Evolutionary conservation across 305 asterid species (phyloP), one percentile per base, ranked within the genome.

Genomic region (Andrographis paniculata): DNA sequence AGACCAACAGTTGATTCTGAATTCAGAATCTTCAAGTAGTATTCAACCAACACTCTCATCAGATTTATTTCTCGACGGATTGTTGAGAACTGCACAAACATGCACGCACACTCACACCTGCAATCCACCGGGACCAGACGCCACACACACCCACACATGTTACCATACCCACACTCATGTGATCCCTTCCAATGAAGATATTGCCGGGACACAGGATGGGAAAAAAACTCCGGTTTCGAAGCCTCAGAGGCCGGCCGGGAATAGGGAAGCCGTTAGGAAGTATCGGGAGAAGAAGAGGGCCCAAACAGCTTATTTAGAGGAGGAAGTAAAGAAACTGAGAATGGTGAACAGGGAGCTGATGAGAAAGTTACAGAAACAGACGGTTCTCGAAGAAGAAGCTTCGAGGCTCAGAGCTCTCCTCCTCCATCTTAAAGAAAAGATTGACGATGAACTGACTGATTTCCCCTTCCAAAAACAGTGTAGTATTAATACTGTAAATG

Each of bases 281-380:
- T 82, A 82, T 48, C 56, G 94, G 49, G 86, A 79, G 83, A 82
- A 82, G 85, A 78, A 79, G 54, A 82, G 76, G 64, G 94, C 86
- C 1, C 78, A 73, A 2, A 58, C 77, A 2, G 79, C 77, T 55
- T 67, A 69, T 17, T 64, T 82, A 20, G 94, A 82, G 52, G 84
- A 79, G 51, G 89, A 82, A 62, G 82, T 70, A 9, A 52, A 65
- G 75, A 79, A 71, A 55, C n/a, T 82, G 73, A 72, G 83, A 27
- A n/a, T 50, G 39, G 38, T 68, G 62, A 82, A 82, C 60, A 71
- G 72, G 53, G 64, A 72, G 23, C 55, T 82, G 60, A 54, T 74
- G 56, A 68, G 45, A 36, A 79, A 76, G 44, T 45, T 82, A 18
- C 83, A 73, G 68, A 65, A 68, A 38, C 83, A 62, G 51, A 58